phyloP scores from a whole-genome alignment of 2,329 filamentous ascomycete species.

The Cladosporium velox region DNA sequence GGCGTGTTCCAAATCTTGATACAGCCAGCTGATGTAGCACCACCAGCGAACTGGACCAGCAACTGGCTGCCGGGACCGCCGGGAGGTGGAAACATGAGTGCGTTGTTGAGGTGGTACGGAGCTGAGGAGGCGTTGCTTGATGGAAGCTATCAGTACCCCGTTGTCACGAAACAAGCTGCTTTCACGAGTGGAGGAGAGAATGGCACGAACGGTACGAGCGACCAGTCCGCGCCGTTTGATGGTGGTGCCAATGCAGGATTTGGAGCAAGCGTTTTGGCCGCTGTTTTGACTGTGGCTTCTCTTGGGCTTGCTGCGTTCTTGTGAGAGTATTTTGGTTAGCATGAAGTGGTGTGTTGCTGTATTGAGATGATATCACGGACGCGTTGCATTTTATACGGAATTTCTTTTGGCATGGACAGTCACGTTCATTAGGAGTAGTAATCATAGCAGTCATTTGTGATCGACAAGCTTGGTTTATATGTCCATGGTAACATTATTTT shows the following conservation, averaged over 20 bases:
- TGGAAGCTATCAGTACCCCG: constrained; percentile 8
- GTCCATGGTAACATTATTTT: not conserved
- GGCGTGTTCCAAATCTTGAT: constrained; percentile 26
- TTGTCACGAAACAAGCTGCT: constrained; percentile 16
- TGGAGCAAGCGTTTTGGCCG: not conserved
- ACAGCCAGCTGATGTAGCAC: constrained; percentile 24
- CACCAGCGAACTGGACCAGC: constrained; percentile 27
- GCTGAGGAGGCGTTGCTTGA: constrained; percentile 4
- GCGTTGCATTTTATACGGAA: not conserved
- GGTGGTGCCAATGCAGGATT: not conserved
- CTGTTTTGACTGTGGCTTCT: constrained; percentile 4
- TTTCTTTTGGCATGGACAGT: not conserved
- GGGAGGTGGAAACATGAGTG: constrained; percentile 7
- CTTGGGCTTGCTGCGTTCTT: not conserved
- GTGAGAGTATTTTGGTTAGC: not conserved
- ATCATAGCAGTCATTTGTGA: not conserved
- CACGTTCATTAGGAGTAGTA: not conserved
- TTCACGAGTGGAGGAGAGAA: not conserved
- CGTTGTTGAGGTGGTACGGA: constrained; percentile 10
- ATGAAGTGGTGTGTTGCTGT: not conserved
- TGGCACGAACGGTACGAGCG: not conserved
- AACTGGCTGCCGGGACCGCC: constrained; percentile 25
- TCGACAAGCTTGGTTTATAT: not conserved
- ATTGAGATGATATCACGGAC: not conserved
- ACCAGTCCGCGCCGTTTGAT: not conserved